Percentiles rank a stretch among this genome's conserved stretches.
phyloP scores from a whole-genome alignment of 805 yeast genomes.

The Jamesozyma rosinii region DNA sequence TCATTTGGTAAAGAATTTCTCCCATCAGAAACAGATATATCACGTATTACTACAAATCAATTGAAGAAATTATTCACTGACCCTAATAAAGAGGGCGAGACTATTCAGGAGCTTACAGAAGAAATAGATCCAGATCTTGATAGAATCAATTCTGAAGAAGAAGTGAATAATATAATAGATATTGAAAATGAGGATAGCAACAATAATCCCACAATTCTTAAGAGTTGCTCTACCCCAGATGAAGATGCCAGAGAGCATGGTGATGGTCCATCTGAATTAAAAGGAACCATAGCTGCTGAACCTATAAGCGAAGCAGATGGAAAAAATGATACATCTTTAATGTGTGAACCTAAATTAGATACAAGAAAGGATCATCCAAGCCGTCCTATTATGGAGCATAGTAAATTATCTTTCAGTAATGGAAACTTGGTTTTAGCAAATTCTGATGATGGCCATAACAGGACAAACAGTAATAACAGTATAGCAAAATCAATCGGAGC shows the following conservation, averaged over 20 bases:
- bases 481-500: not conserved
- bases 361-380: not conserved
- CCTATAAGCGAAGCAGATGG: not conserved
- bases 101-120: not conserved
- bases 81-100: not conserved
- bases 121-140: not conserved
- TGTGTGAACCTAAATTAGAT: not conserved
- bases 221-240: not conserved
- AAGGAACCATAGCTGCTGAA: not conserved
- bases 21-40: conserved; percentile 89
- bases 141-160: not conserved
- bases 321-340: not conserved
- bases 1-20: conserved; percentile 70
- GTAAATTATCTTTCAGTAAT: not conserved
- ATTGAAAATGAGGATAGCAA: not conserved
- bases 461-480: not conserved
- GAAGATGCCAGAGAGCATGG: not conserved
- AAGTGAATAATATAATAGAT: not conserved
- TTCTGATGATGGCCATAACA: not conserved
- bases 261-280: not conserved
- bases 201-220: not conserved
- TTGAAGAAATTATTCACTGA: conserved; percentile 53
- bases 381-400: not conserved
- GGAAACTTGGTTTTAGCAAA: conserved; percentile 2
- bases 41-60: conserved; percentile 82